Percentiles rank a stretch among this genome's conserved stretches.
Evolutionary conservation across 148 eudicot species (phyloP).

Genomic region (Arbutus unedo): DNA sequence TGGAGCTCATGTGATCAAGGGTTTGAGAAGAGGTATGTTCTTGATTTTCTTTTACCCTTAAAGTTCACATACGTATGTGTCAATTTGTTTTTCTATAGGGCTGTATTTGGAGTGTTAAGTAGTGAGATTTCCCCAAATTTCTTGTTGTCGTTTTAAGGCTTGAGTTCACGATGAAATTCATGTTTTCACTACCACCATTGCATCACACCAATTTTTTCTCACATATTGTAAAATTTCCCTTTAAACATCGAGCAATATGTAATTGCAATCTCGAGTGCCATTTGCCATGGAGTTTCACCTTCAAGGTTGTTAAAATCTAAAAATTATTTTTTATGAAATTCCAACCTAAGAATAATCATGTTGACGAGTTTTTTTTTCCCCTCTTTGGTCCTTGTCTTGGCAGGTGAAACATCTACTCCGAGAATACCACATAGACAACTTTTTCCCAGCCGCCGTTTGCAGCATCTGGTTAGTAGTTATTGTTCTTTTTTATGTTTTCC

Average conservation of each 20-base stretch:
- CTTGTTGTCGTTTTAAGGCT: too few species aligned
- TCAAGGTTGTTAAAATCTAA: too few species aligned
- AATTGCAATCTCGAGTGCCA: neutral
- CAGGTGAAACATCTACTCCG: conserved; percentile 19
- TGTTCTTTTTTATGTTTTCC: too few species aligned
- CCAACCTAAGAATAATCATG: neutral
- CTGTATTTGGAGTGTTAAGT: neutral
- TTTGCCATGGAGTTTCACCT: neutral
- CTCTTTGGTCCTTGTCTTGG: neutral
- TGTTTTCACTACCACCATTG: too few species aligned
- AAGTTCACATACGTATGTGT: neutral
- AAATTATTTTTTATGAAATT: too few species aligned
- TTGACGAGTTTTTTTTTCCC: neutral
- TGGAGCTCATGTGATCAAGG: conserved; percentile 19
- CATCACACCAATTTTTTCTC: neutral
- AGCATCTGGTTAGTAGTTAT: conserved; percentile 15
- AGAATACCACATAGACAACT: conserved; percentile 8
- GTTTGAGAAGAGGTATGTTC: conserved; percentile 17
- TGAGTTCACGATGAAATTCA: neutral
- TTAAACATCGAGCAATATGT: neutral
- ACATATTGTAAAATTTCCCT: neutral
- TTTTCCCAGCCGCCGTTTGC: conserved; percentile 15
- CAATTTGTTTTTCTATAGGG: neutral
- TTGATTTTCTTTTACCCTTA: neutral
- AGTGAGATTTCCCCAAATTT: neutral